Conservation (phyloP, 2,329 filamentous ascomycete species). For the Teratosphaeria destructans region DNA sequence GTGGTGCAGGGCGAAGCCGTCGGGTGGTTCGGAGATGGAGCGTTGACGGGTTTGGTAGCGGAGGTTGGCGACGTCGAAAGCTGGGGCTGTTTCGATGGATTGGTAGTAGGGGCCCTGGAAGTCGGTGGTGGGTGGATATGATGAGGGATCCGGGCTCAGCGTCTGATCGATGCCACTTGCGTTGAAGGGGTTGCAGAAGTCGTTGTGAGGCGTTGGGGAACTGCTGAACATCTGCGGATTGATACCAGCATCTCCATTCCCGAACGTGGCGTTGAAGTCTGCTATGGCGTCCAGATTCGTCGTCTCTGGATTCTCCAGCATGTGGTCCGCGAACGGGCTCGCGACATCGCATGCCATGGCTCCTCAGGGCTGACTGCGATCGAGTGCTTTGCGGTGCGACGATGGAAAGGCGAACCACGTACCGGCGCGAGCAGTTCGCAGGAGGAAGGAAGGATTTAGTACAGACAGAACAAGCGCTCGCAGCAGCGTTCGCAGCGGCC, state of each 20-base stretch:
- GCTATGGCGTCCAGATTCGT: slow-evolving; percentile 5
- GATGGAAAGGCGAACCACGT: not conserved
- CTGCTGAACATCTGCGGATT: slow-evolving; percentile 3
- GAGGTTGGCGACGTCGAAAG: not conserved
- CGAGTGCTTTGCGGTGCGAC: not conserved
- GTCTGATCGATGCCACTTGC: slow-evolving; percentile 1
- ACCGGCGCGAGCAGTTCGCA: slow-evolving; percentile 1
- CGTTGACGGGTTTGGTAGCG: slow-evolving; percentile 9
- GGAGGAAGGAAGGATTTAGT: not conserved
- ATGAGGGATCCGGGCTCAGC: not conserved
- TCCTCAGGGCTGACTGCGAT: not conserved
- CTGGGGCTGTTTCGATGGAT: not conserved
- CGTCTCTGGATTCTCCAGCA: slow-evolving; percentile 1
- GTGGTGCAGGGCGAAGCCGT: slow-evolving; percentile 4
- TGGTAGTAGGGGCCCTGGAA: slow-evolving; percentile 1
- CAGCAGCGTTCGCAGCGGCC: slow-evolving; percentile 9
- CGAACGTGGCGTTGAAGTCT: slow-evolving; percentile 9
- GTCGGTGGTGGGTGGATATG: not conserved
- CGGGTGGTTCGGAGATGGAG: slow-evolving; percentile 14
- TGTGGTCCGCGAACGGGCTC: slow-evolving; percentile 1
- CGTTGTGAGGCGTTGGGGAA: slow-evolving; percentile 2
- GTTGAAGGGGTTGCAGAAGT: slow-evolving; percentile 1
- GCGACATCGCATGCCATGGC: slow-evolving; percentile 9
- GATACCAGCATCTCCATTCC: not conserved
- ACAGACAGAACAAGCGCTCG: not conserved